Evolutionary conservation across 2,329 filamentous ascomycete species (phyloP), one percentile per base, ranked within the genome.

Genomic region (Chaetomiaceae sp.): DNA sequence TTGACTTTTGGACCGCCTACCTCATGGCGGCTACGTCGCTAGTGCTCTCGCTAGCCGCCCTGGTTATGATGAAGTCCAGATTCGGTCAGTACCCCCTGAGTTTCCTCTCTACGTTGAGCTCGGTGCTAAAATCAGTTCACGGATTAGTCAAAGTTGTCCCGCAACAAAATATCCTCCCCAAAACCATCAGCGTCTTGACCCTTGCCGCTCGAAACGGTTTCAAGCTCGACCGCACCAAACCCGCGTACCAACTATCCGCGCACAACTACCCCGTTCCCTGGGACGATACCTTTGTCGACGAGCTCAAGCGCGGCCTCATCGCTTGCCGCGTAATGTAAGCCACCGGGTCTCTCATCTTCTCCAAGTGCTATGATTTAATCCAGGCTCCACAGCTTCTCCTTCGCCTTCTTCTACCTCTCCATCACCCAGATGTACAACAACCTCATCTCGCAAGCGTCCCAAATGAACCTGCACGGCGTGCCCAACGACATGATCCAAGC

Each of bases 201-300:
- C 78, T 84, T 36, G 75, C 72, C 36, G 73, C 77, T 66, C 62
- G 73, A 59, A 68, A 70, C 60, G 66, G 58, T 13, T 62, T 62
- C 55, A 53, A 52, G 13, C 44, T 66, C 30, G 73, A 85, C 41
- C 79, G 76, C 1, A 72, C 82, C 51, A 84, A 84, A 66, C 80
- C 79, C 16, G 75, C 72, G 13, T 79, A 76, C 70, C 80, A 82
- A 57, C 73, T 69, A 10, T 73, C 70, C 33, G 66, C 73, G 34
- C 68, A 69, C 38, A 67, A 69, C n/a, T 64, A 54, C 40, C 63
- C 68, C 2, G 67, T 77, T 18, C 69, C 72, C 1, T 86, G 83
- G 83, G 75, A 81, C 44, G 81, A 85, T 61, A 71, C 72, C 54
- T 85, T 86, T 61, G 70, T 86, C 37, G 80, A 84, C 20, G 83